Evolutionary conservation across 2,329 filamentous ascomycete species (phyloP).

Genomic region (Amauroascus verrucosus): DNA sequence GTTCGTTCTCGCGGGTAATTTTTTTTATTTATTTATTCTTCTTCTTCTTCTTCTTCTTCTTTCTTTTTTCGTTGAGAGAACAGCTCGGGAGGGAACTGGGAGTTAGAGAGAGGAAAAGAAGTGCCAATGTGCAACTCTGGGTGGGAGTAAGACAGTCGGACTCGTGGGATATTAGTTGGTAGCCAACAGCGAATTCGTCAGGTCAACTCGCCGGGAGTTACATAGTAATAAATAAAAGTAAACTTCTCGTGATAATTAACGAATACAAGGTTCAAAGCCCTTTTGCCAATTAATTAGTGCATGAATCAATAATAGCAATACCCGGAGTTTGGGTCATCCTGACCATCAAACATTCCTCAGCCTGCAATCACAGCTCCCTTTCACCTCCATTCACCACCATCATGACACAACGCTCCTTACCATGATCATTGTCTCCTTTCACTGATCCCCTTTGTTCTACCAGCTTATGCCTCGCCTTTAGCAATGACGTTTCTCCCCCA

Average conservation of each 20-base stretch:
- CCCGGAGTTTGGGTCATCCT: conserved; percentile 10
- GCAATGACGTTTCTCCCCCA: conserved; percentile 1
- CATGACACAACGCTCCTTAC: conserved; percentile 11
- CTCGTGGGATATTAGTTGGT: too few species aligned
- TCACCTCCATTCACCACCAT: conserved; percentile 14
- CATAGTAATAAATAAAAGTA: background rate
- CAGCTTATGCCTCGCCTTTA: background rate
- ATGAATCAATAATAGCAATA: conserved; percentile 12
- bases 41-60: too few species aligned
- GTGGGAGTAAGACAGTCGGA: too few species aligned
- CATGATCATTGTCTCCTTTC: conserved; percentile 10
- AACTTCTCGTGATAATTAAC: background rate
- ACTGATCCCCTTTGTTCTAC: background rate
- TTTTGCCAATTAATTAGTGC: conserved; percentile 2
- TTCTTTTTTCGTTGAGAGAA: too few species aligned
- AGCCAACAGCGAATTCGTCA: too few species aligned
- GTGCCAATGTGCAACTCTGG: too few species aligned
- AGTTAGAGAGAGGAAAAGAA: too few species aligned
- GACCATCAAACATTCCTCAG: conserved; percentile 18
- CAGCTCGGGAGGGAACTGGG: too few species aligned
- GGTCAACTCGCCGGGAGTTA: too few species aligned
- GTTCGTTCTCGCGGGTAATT: too few species aligned
- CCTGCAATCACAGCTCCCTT: conserved; percentile 7
- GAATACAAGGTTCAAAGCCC: conserved; percentile 3
- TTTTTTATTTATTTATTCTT: too few species aligned